Percentiles rank a stretch among this genome's conserved stretches.
These are phyloP conservation scores for Holtermanniella nyarrowii DNA, from an alignment of 768 basidiomycete genomes.

Conservation along the genomic window DNA sequence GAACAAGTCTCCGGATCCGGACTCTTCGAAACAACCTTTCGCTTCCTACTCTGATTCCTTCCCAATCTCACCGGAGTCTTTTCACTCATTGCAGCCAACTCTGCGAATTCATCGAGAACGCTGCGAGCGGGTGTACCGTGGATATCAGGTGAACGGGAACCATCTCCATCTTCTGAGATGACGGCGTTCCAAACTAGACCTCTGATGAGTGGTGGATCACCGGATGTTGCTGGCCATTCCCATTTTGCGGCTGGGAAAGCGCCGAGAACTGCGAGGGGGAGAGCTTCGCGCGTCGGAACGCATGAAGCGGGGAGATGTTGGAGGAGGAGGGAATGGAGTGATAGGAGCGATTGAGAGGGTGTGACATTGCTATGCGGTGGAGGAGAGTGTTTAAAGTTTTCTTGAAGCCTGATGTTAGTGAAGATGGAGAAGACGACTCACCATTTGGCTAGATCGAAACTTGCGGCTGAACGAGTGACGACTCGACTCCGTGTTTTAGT, in stretches of 20 bases:
- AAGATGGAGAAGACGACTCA: constrained; percentile 5
- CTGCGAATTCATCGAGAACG: constrained; percentile 32
- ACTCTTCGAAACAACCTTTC: no score
- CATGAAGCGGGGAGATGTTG: constrained; percentile 24
- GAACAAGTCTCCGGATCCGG: no score
- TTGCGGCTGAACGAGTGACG: constrained; percentile 5
- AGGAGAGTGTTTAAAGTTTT: constrained; percentile 31
- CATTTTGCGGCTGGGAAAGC: constrained; percentile 27
- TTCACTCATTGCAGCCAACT: constrained; percentile 27
- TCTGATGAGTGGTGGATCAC: constrained; percentile 25
- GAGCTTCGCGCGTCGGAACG: constrained; percentile 24
- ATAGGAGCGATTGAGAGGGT: constrained; percentile 26
- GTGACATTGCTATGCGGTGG: constrained; percentile 17
- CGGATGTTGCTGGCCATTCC: constrained; percentile 19
- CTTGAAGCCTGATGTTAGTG: constrained; percentile 17
- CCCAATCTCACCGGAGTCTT: constrained; percentile 22
- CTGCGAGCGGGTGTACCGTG: constrained; percentile 30
- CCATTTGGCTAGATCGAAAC: constrained; percentile 33
- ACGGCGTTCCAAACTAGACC: constrained; percentile 30
- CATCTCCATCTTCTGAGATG: constrained; percentile 14
- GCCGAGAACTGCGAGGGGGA: constrained; percentile 24
- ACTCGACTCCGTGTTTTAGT: background rate
- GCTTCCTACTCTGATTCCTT: no score
- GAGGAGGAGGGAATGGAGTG: constrained; percentile 22
- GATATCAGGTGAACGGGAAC: constrained; percentile 3